A percentile compares a stretch with the other conserved stretches of the same genome.
Conservation (phyloP, 2,329 filamentous ascomycete genomes). For the Exophiala viscosa region DNA sequence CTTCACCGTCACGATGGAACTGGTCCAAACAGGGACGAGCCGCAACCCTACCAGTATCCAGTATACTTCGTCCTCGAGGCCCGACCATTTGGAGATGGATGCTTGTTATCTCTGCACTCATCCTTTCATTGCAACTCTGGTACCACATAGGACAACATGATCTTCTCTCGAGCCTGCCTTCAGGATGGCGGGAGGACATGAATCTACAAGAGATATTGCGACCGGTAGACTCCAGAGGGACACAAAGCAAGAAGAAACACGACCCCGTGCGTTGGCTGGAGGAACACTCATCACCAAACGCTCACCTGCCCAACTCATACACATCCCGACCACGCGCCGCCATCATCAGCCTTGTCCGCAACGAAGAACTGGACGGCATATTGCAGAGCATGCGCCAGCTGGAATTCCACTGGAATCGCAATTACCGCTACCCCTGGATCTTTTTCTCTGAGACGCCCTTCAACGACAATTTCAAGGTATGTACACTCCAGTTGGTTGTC, state of each 20-base stretch:
- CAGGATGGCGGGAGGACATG: constrained; percentile 1
- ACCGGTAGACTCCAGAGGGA: not conserved
- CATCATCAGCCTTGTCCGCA: constrained; percentile 35
- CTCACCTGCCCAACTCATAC: constrained; percentile 1
- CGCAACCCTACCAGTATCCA: not conserved
- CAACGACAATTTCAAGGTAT: constrained; percentile 34
- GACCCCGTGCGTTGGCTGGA: constrained; percentile 20
- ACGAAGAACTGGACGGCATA: constrained; percentile 34
- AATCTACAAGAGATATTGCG: not conserved
- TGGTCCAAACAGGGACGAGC: not conserved
- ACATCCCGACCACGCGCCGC: constrained; percentile 30
- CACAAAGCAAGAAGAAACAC: not conserved
- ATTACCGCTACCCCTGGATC: constrained; percentile 36
- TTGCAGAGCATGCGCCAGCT: constrained; percentile 35
- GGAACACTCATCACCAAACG: constrained; percentile 14
- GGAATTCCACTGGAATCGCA: constrained; percentile 34
- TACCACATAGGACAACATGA: not conserved
- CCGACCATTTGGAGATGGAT: constrained; percentile 12
- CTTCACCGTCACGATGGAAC: not conserved
- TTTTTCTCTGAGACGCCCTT: constrained; percentile 38
- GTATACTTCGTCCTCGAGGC: not conserved
- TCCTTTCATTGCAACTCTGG: constrained; percentile 1
- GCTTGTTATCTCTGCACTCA: constrained; percentile 2
- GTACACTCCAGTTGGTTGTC: not conserved
- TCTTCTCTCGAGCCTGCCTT: not conserved